Base-by-base conservation (phyloP, 352 stramenopile genomes). In the Pythium sukuiense region DNA sequence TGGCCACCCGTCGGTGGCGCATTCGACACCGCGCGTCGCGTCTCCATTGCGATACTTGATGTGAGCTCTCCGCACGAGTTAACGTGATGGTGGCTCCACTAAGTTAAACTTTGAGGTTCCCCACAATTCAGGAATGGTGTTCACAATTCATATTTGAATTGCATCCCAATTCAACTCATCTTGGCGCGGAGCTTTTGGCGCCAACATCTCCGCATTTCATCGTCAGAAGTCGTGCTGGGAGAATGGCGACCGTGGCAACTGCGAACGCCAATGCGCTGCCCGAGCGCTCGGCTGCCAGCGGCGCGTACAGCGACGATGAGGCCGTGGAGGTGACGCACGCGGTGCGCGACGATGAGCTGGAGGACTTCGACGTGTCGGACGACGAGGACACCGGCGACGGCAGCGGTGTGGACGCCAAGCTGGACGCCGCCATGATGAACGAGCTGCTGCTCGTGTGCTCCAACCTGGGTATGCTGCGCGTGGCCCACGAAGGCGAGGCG, bases 361-460 rank as follows among this genome's bases (percentile, higher is more conserved):
- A 89, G 49, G 82, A 92, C 62, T 90, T 93, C 33, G 75, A 61
- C 5, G 41, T 82, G 41, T 87, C 80, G 3, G 76, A 76, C 1
- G 80, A 83, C 32, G 74, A 87, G 4, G 83, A 88, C 32, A 18
- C 53, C 32, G n/a, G 30, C 16, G 55, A 41, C 45, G 55, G 20
- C 30, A 18, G 26, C 39, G 52, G 58, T 26, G 73, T 37, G 1
- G 59, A 55, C n/a, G 72, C 72, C 6, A 69, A 74, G 63, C 77
- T 95, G 32, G 85, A 93, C 71, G 58, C 62, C n/a, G 83, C 76
- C 59, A 93, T 95, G 85, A 85, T 91, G 79, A 92, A 95, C 67
- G 85, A 95, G 62, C 71, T 95, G 63, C 68, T 95, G 71, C 85
- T 95, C 16, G 87, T 95, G 63, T 95, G 87, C 76, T 95, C 87